Evolutionary conservation across 305 asterid species (phyloP).

Genomic region (Caryopteris hybrid): DNA sequence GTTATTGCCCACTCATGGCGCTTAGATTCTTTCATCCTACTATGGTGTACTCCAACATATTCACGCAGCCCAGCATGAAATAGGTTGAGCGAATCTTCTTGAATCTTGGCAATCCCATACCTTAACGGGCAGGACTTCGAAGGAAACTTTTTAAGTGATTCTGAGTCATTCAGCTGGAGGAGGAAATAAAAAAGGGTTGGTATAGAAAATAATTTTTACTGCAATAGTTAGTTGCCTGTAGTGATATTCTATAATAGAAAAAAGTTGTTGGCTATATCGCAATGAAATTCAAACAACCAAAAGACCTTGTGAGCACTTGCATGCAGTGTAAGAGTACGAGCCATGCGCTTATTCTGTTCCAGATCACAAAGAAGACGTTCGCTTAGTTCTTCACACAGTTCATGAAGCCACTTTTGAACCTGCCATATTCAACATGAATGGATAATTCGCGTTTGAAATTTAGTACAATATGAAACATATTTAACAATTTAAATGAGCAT

Average conservation of each 20-base stretch:
- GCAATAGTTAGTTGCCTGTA: not conserved
- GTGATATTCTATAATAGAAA: slow-evolving; percentile 9
- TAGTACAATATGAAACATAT: not conserved
- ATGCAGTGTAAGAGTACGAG: slow-evolving; percentile 79
- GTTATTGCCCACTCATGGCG: slow-evolving; percentile 77
- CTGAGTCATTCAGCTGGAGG: slow-evolving; percentile 55
- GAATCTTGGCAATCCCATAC: slow-evolving; percentile 75
- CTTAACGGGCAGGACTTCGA: slow-evolving; percentile 88
- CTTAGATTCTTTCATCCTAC: slow-evolving; percentile 36
- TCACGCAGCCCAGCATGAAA: slow-evolving; percentile 86
- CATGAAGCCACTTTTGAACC: slow-evolving; percentile 86
- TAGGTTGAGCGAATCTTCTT: slow-evolving; percentile 77
- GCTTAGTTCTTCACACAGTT: slow-evolving; percentile 78
- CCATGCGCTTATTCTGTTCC: slow-evolving; percentile 89
- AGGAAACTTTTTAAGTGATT: slow-evolving; percentile 75
- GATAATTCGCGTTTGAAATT: not conserved
- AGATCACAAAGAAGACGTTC: slow-evolving; percentile 87
- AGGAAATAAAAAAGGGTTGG: slow-evolving; percentile 14
- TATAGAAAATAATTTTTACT: not conserved
- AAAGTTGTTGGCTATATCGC: slow-evolving; percentile 2
- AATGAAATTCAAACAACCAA: slow-evolving; percentile 3
- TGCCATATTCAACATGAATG: slow-evolving; percentile 24
- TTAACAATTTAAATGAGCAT: not conserved
- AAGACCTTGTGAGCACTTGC: slow-evolving; percentile 84
- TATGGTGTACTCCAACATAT: slow-evolving; percentile 50